These are phyloP conservation scores for Triticum timopheevii DNA, from an alignment of 176 grass and related monocot species.

Conservation along the genomic window DNA sequence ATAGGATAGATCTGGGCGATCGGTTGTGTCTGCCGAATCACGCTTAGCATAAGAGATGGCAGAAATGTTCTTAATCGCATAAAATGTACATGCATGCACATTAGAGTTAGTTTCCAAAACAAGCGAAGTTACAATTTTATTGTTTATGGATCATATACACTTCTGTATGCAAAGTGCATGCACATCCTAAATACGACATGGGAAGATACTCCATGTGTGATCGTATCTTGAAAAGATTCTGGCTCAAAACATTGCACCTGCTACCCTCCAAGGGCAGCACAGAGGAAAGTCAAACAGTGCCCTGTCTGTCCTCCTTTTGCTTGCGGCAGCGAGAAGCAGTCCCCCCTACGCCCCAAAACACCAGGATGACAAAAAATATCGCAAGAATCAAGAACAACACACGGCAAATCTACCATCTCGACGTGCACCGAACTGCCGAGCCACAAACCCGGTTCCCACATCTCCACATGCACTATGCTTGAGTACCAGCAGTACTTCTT, in stretches of 20 bases:
- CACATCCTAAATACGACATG: background rate
- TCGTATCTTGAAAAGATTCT: constrained; percentile 27
- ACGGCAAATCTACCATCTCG: constrained; percentile 9
- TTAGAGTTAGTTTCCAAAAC: background rate
- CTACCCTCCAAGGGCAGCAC: background rate
- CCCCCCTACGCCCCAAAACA: constrained; percentile 10
- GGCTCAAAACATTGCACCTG: constrained; percentile 11
- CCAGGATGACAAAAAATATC: constrained; percentile 14
- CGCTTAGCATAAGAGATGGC: background rate
- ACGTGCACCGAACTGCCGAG: constrained; percentile 39
- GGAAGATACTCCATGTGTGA: background rate
- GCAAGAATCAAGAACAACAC: constrained; percentile 4
- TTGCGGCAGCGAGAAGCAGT: background rate
- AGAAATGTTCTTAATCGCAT: background rate
- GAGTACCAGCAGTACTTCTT: background rate
- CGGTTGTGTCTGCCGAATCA: background rate
- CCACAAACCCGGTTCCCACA: constrained; percentile 11
- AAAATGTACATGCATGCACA: background rate
- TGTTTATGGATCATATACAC: background rate
- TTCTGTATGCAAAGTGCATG: background rate
- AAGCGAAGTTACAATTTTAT: no score
- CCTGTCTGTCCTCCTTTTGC: background rate
- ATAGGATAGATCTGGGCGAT: background rate
- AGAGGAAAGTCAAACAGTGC: constrained; percentile 39
- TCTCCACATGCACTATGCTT: background rate